Evolutionary conservation across 768 basidiomycete species (phyloP), one percentile per base, ranked within the genome.

Genomic region (Amanita thiersii): DNA sequence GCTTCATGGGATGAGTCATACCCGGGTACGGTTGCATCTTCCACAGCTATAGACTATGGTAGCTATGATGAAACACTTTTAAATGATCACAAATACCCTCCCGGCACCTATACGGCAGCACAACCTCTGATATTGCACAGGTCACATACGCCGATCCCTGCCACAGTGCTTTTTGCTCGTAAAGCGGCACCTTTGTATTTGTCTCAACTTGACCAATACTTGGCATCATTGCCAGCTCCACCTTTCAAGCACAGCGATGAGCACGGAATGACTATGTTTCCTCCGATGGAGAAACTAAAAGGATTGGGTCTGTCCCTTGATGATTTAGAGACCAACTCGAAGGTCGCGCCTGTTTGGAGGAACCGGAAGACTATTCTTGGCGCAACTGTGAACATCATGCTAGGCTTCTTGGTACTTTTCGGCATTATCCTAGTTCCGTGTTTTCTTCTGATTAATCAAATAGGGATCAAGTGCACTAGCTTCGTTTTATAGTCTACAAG

Each of bases 381-480:
- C 18, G 52, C 64, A 4, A 50, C 71, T 1, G 57, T 71, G 3
- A 75, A 63, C 41, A 29, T 66, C n/a, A 54, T 73, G 4, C 58
- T 84, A 28, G 79, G 77, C 9, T 47, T 79, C 19, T 68, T 73
- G 40, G 83, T 86, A 49, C 24, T 72, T 57, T 10, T 7, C 1
- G 11, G 14, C 43, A 36, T 23, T 23, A 4, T 20, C n/a, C 18
- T 15, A 17, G 19, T n/a, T 14, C 24, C 14, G 19, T 12, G 25
- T 28, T 26, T 48, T 40, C 41, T 8, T 32, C 14, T 48, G 17
- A 46, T 12, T 24, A 36, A 14, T 12, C 6, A 6, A 34, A 33
- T 33, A 85, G 81, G 82, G 84, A 8, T 85, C 84, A 2, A 84
- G 80, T 55, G 73, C 70, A 18, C 59, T 84, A 25, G 74, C 80